These are phyloP conservation scores for Theobroma grandiflorum DNA, from an alignment of 441 rosid genomes.

Conservation along the genomic window DNA sequence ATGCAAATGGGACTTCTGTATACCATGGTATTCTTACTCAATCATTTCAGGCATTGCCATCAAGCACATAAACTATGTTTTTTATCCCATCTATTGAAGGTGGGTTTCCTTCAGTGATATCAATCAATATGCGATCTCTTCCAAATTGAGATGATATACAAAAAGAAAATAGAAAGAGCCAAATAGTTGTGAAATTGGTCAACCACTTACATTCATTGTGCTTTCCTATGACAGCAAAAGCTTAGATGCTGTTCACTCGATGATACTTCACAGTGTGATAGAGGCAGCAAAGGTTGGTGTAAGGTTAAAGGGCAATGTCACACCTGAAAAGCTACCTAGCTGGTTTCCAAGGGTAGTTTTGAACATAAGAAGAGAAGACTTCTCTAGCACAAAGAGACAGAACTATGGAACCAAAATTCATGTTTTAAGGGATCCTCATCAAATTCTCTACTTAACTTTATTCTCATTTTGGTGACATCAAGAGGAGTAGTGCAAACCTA, in stretches of 20 bases:
- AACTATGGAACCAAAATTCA: not conserved
- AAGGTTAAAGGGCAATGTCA: not conserved
- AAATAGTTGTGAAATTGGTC: not conserved
- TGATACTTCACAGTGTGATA: too few relatives aligned
- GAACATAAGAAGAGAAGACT: not conserved
- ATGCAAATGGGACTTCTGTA: not conserved
- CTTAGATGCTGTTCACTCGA: not conserved
- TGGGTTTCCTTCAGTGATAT: not conserved
- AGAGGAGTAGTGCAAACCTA: not conserved
- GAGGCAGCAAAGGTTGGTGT: not conserved
- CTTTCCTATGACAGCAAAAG: not conserved
- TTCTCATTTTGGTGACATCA: not conserved
- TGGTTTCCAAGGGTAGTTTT: not conserved
- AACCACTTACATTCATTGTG: not conserved
- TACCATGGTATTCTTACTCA: not conserved
- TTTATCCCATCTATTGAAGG: not conserved
- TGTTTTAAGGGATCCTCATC: not conserved
- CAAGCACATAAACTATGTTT: not conserved
- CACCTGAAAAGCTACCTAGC: not conserved
- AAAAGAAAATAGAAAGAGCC: not conserved
- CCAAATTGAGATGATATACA: not conserved
- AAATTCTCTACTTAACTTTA: not conserved
- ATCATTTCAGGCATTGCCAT: not conserved
- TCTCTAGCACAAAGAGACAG: not conserved
- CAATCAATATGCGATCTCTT: not conserved